A percentile compares a stretch with the other conserved stretches of the same genome.
Conservation (phyloP, 1,139 yeast genomes). For the Scheffersomyces segobiensis region DNA sequence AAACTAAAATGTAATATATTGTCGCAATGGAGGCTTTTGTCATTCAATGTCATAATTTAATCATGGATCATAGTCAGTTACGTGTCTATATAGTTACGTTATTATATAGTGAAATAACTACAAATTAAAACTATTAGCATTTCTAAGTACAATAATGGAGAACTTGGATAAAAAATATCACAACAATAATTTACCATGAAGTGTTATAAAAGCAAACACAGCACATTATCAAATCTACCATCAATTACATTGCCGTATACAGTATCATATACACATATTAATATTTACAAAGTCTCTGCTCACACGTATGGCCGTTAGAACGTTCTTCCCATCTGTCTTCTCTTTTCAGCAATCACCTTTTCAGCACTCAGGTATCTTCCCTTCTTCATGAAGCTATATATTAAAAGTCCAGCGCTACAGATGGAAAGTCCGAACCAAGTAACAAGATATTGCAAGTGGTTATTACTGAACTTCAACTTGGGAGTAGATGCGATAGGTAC, state of each 20-base stretch:
- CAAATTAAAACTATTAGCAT: too few relatives aligned
- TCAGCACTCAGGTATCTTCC: slow-evolving; percentile 39
- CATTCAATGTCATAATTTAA: neutral
- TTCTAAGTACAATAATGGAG: too few relatives aligned
- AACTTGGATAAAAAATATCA: too few relatives aligned
- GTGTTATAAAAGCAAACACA: neutral
- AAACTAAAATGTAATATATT: neutral
- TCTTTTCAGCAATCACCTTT: slow-evolving; percentile 41
- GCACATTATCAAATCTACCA: neutral
- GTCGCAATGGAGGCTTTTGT: neutral
- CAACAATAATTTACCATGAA: too few relatives aligned
- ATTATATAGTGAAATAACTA: neutral
- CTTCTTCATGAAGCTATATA: slow-evolving; percentile 33
- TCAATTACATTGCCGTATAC: neutral
- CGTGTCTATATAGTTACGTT: neutral
- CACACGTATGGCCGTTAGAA: slow-evolving; percentile 7
- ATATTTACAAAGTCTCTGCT: neutral
- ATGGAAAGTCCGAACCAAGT: slow-evolving; percentile 93
- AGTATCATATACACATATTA: neutral
- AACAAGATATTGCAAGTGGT: slow-evolving; percentile 86
- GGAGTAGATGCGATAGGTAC: slow-evolving; percentile 89
- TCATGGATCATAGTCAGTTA: neutral
- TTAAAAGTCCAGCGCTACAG: slow-evolving; percentile 65
- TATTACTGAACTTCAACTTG: slow-evolving; percentile 76
- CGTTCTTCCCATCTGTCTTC: slow-evolving; percentile 35